Evolutionary conservation across 768 basidiomycete species (phyloP).

Genomic region (Termitomyces sp.): DNA sequence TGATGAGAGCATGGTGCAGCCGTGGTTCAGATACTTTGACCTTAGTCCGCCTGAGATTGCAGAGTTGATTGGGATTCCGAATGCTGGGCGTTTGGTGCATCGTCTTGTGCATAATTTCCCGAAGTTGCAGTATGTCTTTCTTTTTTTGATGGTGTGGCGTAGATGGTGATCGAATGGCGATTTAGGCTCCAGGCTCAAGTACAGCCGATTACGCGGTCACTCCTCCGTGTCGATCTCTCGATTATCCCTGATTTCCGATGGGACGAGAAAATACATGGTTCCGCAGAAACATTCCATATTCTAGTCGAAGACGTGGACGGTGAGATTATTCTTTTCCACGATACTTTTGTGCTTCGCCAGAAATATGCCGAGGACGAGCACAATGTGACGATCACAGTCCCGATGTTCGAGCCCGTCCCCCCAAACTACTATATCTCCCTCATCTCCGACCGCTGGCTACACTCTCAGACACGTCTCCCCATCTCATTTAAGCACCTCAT

Average conservation of each 20-base stretch:
- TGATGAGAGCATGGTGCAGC: constrained; percentile 12
- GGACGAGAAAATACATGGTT: constrained; percentile 92
- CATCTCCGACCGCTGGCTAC: constrained; percentile 93
- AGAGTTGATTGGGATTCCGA: constrained; percentile 90
- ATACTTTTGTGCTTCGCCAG: constrained; percentile 88
- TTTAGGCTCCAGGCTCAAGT: constrained; percentile 88
- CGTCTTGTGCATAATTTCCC: constrained; percentile 95
- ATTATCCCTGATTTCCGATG: constrained; percentile 98
- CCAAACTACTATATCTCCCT: constrained; percentile 98
- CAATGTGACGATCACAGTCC: constrained; percentile 90
- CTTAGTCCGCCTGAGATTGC: constrained; percentile 89
- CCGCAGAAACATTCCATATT: constrained; percentile 88
- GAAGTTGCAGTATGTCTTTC: constrained; percentile 69
- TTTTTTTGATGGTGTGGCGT: background rate
- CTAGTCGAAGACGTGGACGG: constrained; percentile 97
- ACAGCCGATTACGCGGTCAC: constrained; percentile 91
- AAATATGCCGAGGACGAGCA: constrained; percentile 93
- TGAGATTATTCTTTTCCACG: constrained; percentile 93
- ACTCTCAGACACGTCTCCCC: constrained; percentile 90
- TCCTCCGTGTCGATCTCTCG: constrained; percentile 88
- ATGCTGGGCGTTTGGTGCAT: constrained; percentile 90
- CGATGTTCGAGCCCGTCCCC: constrained; percentile 95
- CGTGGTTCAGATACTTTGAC: constrained; percentile 84
- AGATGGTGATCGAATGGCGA: background rate
- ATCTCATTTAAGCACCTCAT: constrained; percentile 98